Base-by-base conservation (phyloP, 208 protist species). In the Vickermania ingenoplastis region DNA sequence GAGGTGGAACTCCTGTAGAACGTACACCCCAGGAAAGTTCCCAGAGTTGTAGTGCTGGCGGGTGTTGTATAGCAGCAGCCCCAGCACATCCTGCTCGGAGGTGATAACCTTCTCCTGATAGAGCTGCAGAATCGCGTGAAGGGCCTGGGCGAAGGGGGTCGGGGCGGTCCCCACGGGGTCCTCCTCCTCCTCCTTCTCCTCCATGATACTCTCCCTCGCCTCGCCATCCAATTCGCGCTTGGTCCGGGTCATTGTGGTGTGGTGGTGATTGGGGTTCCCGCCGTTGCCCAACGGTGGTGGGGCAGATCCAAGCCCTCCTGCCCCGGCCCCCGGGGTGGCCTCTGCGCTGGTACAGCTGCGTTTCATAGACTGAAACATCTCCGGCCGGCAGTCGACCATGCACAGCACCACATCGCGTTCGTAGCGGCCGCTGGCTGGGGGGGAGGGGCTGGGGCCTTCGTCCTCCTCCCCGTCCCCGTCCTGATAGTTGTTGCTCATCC, bases 31-130 rank as follows among this genome's bases (percentile, higher is more conserved):
- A 24, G 66, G 63, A 26, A 86, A 69, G 14, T 69, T 71, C 28
- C 69, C 77, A 0, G 64, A 30, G 60, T 79, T 80, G 29, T 41
- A 31, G 3, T 31, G 31, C 29, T 55, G 22, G 1, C 53, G 67
- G 28, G 84, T 89, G 61, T 88, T 83, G 74, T 87, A 94, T 24
- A 94, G 69, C 41, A 83, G 71, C n/a, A 94, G 59, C 1, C 71
- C 79, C 24, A 90, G 51, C 21, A 86, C n/a, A 52, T 94, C 84
- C 11, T 67, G 62, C 31, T 71, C 68, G 28, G 65, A 67, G 5
- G 53, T 65, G n/a, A 89, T 63, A 0, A 86, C 58, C 61, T 89
- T 94, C 23, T 86, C 80, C 29, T 77, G 60, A 55, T 83, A 79
- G 22, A 94, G 57, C 2, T 58, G 52, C 21, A 75, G 59, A 24